Percentiles rank a stretch among this genome's conserved stretches.
Conservation (phyloP, 192 early-diverging fungal species). For the Oehlia diaphana region DNA sequence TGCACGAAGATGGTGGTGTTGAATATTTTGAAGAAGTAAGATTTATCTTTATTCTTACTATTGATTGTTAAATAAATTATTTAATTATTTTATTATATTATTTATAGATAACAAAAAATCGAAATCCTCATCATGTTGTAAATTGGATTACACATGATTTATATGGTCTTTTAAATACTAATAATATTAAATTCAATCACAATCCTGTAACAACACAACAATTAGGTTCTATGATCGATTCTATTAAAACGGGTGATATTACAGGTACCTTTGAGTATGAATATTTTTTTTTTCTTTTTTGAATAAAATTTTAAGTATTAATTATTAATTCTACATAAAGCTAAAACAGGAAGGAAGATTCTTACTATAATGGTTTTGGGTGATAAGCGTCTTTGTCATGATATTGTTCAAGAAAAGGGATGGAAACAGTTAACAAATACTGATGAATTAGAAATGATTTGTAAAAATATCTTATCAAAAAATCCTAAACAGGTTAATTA, state of each 20-base stretch:
- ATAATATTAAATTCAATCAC: slow-evolving; percentile 42
- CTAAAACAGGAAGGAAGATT: slow-evolving; percentile 67
- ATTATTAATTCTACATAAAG: neutral
- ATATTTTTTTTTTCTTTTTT: too few relatives aligned
- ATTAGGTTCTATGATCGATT: slow-evolving; percentile 64
- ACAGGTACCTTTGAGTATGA: slow-evolving; percentile 42
- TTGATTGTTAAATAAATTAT: neutral
- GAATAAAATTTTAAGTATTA: neutral
- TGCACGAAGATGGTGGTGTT: slow-evolving; percentile 72
- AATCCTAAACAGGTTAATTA: slow-evolving; percentile 46
- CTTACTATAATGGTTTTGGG: slow-evolving; percentile 71
- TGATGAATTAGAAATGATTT: slow-evolving; percentile 45
- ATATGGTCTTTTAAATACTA: slow-evolving; percentile 52
- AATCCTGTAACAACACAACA: slow-evolving; percentile 56
- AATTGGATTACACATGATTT: slow-evolving; percentile 66
- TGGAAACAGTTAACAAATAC: slow-evolving; percentile 55
- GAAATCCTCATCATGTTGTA: slow-evolving; percentile 41
- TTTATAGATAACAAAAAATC: slow-evolving; percentile 29
- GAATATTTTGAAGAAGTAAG: slow-evolving; percentile 75
- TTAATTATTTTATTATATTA: slow-evolving; percentile 24
- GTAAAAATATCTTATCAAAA: slow-evolving; percentile 40
- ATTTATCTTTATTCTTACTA: slow-evolving; percentile 10
- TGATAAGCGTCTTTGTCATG: slow-evolving; percentile 45
- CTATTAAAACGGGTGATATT: slow-evolving; percentile 53
- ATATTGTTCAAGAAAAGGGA: slow-evolving; percentile 64